Evolutionary conservation across 441 rosid species (phyloP).

Genomic region (Pelargonium australe): DNA sequence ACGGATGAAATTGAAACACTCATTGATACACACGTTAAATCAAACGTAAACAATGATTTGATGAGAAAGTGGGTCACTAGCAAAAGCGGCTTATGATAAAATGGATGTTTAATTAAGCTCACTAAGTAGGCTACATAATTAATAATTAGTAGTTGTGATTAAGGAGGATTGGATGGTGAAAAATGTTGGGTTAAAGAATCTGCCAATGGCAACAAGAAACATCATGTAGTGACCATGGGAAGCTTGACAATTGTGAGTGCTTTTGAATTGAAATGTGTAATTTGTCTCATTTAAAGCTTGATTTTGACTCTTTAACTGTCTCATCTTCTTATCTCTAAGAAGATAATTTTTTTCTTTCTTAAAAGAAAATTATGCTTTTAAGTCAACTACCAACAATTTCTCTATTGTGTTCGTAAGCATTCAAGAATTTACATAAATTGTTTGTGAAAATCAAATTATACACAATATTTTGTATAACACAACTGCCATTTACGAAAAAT

Average conservation of each 20-base stretch:
- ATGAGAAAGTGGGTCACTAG: no score
- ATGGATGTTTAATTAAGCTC: no score
- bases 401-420: no score
- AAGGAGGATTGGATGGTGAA: background rate
- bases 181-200: background rate
- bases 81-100: no score
- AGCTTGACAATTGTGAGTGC: background rate
- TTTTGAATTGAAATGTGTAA: no score
- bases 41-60: no score
- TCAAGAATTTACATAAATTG: no score
- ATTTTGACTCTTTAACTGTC: background rate
- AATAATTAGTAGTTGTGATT: background rate
- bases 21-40: no score
- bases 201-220: background rate
- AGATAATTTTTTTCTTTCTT: background rate
- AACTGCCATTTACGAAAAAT: no score
- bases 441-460: no score
- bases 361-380: background rate
- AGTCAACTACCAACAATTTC: background rate
- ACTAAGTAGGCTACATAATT: background rate
- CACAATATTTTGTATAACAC: no score
- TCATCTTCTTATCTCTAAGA: background rate
- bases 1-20: no score
- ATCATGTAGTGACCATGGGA: background rate
- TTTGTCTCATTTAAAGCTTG: slow-evolving; percentile 1